phyloP scores from a whole-genome alignment of 2,329 filamentous ascomycete species.

The Catunica adiposa region DNA sequence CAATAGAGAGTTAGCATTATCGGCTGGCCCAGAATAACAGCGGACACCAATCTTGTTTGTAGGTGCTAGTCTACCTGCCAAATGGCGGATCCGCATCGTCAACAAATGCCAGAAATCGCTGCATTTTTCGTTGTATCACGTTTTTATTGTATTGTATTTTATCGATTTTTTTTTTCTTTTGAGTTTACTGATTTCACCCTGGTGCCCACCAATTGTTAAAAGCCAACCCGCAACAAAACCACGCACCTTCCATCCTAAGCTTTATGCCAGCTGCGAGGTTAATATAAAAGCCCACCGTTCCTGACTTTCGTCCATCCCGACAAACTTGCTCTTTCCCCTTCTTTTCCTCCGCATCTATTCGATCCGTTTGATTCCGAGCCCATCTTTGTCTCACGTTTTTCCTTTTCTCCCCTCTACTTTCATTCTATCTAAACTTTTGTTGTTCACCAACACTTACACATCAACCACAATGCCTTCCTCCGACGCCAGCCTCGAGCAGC shows the following conservation, averaged over 20 bases:
- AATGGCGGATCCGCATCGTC: background rate
- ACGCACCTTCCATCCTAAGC: background rate
- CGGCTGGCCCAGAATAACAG: too few relatives aligned
- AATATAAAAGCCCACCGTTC: constrained; percentile 3
- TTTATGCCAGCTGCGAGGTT: background rate
- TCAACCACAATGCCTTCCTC: constrained; percentile 10
- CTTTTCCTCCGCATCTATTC: constrained; percentile 2
- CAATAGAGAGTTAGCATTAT: background rate
- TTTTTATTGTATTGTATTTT: too few relatives aligned
- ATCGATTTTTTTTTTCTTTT: background rate
- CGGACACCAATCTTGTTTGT: too few relatives aligned
- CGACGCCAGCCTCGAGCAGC: constrained; percentile 12
- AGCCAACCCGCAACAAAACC: background rate
- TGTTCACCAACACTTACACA: constrained; percentile 15
- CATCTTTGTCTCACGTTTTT: constrained; percentile 5
- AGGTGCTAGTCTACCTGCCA: too few relatives aligned
- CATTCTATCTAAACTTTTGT: background rate
- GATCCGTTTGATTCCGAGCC: background rate
- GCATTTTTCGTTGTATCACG: too few relatives aligned
- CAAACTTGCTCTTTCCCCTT: background rate
- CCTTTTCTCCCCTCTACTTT: constrained; percentile 3
- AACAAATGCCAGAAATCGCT: background rate
- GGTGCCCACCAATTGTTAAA: background rate
- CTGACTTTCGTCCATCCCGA: background rate
- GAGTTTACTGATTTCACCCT: background rate